Evolutionary conservation across 2,329 filamentous ascomycete genomes (phyloP), one percentile per base, ranked within the genome.

Genomic region (Periconia macrospinosa): DNA sequence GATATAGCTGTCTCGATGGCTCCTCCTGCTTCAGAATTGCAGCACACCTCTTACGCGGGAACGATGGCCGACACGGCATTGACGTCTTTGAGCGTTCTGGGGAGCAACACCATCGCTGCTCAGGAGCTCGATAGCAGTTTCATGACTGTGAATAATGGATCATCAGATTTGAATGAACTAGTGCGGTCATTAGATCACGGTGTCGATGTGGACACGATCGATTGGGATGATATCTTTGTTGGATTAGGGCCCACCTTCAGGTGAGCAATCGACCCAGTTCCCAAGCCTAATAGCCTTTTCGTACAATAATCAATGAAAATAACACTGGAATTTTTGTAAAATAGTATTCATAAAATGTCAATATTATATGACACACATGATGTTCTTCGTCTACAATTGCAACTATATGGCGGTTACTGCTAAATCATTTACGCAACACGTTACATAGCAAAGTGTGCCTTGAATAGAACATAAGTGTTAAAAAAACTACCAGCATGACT

Each of bases 201-300:
- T 14, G n/a, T 54, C 7, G 53, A 56, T 33, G 47, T 52, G 1
- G 53, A 47, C 6, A 58, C 41, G 41, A 54, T 54, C 18, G 53
- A 60, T 30, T 60, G 58, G 58, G 45, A 60, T 43, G 49, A 58
- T 41, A 54, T 60, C 11, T 56, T 60, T 41, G 46, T n/a, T 42
- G 51, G n/a, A 35, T 46, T 35, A 14, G 44, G 41, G 27, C 50
- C 48, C 8, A 41, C 37, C 35, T 30, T 48, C 10, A 35, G 43
- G 18, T 57, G 44, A 41, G 37, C 17, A 44, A 47, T 23, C 17
- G 27, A 37, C 23, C 8, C 23, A 27, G 8, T 27, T 8, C 23
- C 23, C 8, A 3, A 8, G 23, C 23, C 23, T 27, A 5, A 27
- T 27, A 27, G 23, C 8, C 8, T 27, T 27, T 5, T 27, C 23